phyloP scores from a whole-genome alignment of 805 yeast species.

The Clavispora carvajalis region DNA sequence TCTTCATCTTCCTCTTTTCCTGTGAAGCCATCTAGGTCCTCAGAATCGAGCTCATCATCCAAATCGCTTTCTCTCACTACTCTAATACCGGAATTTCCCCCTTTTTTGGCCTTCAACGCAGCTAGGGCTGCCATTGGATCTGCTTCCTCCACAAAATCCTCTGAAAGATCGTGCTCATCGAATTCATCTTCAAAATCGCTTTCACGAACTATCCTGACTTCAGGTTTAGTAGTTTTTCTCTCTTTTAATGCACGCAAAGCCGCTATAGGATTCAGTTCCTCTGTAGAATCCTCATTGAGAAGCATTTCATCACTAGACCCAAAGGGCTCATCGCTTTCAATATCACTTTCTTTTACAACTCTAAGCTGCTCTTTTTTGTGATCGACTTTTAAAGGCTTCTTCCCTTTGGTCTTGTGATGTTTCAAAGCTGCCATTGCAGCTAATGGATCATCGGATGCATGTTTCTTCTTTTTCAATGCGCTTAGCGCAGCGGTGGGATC shows the following conservation, averaged over 20 bases:
- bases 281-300: conserved; percentile 7
- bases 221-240: conserved; percentile 6
- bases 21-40: not conserved
- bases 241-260: conserved; percentile 16
- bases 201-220: conserved; percentile 23
- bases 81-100: conserved; percentile 11
- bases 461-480: conserved; percentile 14
- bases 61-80: conserved; percentile 30
- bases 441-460: conserved; percentile 14
- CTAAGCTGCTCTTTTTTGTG: too few relatives aligned
- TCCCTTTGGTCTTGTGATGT: conserved; percentile 5
- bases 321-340: conserved; percentile 7
- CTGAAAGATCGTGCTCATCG: not conserved
- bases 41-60: conserved; percentile 10
- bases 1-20: conserved; percentile 1
- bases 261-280: conserved; percentile 13
- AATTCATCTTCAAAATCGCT: conserved; percentile 22
- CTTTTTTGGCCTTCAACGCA: conserved; percentile 8
- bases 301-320: conserved; percentile 17
- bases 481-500: conserved; percentile 3
- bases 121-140: conserved; percentile 20
- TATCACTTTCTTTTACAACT: conserved; percentile 20
- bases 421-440: conserved; percentile 16
- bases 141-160: conserved; percentile 4
- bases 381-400: not conserved